These are phyloP conservation scores for Escovopsis sp. DNA, from an alignment of 2,329 filamentous ascomycete genomes.

Conservation along the genomic window DNA sequence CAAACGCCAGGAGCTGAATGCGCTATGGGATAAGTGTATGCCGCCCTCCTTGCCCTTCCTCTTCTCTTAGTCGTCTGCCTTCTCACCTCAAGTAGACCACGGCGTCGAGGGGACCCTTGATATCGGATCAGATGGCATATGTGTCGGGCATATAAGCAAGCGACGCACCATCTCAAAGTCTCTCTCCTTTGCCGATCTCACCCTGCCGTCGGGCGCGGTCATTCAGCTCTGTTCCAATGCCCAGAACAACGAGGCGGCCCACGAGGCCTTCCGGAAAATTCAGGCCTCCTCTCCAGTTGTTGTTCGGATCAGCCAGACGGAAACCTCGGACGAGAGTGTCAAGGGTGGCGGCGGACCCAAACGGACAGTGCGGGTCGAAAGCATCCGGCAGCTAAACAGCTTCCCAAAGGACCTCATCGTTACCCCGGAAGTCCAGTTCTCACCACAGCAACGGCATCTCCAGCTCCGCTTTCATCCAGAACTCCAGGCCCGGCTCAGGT, in stretches of 20 bases:
- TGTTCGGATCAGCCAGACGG: slow-evolving; percentile 25
- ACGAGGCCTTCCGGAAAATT: slow-evolving; percentile 29
- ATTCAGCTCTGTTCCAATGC: slow-evolving; percentile 31
- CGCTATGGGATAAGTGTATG: slow-evolving; percentile 19
- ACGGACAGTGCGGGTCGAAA: slow-evolving; percentile 52
- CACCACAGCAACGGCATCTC: slow-evolving; percentile 62
- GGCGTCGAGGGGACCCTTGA: slow-evolving; percentile 11
- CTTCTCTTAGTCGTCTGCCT: background rate
- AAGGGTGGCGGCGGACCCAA: slow-evolving; percentile 16
- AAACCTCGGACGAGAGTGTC: slow-evolving; percentile 9
- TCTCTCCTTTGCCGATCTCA: slow-evolving; percentile 53
- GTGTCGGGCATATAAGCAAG: slow-evolving; percentile 53
- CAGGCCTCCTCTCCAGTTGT: slow-evolving; percentile 38
- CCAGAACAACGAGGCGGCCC: slow-evolving; percentile 20
- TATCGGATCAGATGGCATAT: slow-evolving; percentile 7
- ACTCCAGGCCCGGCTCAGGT: slow-evolving; percentile 52
- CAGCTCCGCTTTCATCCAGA: slow-evolving; percentile 63
- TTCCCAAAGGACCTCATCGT: slow-evolving; percentile 54
- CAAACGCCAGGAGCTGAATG: slow-evolving; percentile 13
- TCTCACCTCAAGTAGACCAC: slow-evolving; percentile 12
- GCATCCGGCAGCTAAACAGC: slow-evolving; percentile 20
- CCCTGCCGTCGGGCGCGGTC: slow-evolving; percentile 22
- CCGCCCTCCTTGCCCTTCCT: background rate
- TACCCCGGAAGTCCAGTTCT: slow-evolving; percentile 57
- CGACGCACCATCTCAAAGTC: slow-evolving; percentile 52